Conservation (phyloP, 179 eudicot species). For the Heliamphora pulchella region DNA sequence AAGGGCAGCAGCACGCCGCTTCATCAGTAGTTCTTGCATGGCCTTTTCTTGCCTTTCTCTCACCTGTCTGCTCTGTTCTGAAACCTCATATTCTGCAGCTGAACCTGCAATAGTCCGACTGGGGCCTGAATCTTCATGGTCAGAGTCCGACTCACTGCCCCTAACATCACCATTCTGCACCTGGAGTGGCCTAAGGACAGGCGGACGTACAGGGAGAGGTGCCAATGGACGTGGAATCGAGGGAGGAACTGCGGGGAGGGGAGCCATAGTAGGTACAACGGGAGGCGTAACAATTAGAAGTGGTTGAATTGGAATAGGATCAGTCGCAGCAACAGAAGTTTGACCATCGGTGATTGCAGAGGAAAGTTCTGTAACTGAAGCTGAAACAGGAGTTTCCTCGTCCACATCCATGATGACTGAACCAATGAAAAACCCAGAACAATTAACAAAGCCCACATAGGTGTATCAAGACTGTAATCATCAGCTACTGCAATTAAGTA, state of each 20-base stretch:
- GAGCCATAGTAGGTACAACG: slow-evolving; percentile 39
- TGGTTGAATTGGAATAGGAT: slow-evolving; percentile 26
- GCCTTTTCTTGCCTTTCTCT: slow-evolving; percentile 78
- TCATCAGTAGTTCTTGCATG: slow-evolving; percentile 71
- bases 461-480: too few species aligned
- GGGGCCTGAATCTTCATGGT: slow-evolving; percentile 39
- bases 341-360: slow-evolving; percentile 27
- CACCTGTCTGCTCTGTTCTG: slow-evolving; percentile 67
- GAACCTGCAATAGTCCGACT: slow-evolving; percentile 25
- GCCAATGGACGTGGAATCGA: slow-evolving; percentile 47
- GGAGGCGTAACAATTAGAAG: slow-evolving; percentile 28
- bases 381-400: slow-evolving; percentile 38
- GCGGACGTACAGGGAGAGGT: slow-evolving; percentile 58
- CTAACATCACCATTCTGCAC: slow-evolving; percentile 51
- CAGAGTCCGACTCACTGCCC: slow-evolving; percentile 55
- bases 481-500: too few species aligned
- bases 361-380: slow-evolving; percentile 33
- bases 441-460: background rate
- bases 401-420: slow-evolving; percentile 58
- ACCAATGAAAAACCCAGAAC: background rate
- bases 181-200: slow-evolving; percentile 43
- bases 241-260: slow-evolving; percentile 36
- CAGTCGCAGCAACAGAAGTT: slow-evolving; percentile 23
- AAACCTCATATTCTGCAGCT: slow-evolving; percentile 56
- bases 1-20: slow-evolving; percentile 83